Evolutionary conservation across 2,329 filamentous ascomycete genomes (phyloP).

Genomic region (Pseudogymnoascus sp.): DNA sequence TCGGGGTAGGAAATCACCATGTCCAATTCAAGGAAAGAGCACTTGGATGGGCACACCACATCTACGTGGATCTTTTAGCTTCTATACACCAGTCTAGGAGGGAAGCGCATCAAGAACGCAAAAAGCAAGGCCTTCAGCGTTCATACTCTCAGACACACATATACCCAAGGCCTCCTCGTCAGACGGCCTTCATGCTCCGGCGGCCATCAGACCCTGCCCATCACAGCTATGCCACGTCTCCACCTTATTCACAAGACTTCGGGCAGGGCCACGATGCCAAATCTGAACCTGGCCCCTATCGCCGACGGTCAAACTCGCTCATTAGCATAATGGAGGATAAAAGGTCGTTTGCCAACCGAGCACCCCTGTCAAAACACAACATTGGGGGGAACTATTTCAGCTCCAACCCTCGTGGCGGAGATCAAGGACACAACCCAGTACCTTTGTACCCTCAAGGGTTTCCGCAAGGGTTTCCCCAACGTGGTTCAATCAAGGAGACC

Average conservation of each 20-base stretch:
- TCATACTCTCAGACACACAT: conserved; percentile 42
- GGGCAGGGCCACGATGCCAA: background rate
- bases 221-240: background rate
- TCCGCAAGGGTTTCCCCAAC: background rate
- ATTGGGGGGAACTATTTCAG: background rate
- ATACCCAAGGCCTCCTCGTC: conserved; percentile 40
- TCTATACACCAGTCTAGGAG: conserved; percentile 55
- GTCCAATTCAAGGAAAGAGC: conserved; percentile 59
- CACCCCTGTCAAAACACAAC: background rate
- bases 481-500: conserved; percentile 25
- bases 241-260: background rate
- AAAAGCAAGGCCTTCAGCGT: conserved; percentile 26
- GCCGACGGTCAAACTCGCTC: conserved; percentile 4
- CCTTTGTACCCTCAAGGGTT: background rate
- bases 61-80: conserved; percentile 63
- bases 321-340: conserved; percentile 8
- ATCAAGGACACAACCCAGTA: background rate
- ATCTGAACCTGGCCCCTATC: background rate
- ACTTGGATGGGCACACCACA: conserved; percentile 60
- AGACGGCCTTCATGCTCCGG: conserved; percentile 19
- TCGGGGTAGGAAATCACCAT: conserved; percentile 16
- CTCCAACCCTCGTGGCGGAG: background rate
- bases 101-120: conserved; percentile 32
- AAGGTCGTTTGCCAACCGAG: conserved; percentile 1
- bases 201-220: conserved; percentile 2